Evolutionary conservation across 495 filamentous ascomycete genomes (phyloP), one percentile per base, ranked within the genome.

Genomic region (Xylaria nigripes): DNA sequence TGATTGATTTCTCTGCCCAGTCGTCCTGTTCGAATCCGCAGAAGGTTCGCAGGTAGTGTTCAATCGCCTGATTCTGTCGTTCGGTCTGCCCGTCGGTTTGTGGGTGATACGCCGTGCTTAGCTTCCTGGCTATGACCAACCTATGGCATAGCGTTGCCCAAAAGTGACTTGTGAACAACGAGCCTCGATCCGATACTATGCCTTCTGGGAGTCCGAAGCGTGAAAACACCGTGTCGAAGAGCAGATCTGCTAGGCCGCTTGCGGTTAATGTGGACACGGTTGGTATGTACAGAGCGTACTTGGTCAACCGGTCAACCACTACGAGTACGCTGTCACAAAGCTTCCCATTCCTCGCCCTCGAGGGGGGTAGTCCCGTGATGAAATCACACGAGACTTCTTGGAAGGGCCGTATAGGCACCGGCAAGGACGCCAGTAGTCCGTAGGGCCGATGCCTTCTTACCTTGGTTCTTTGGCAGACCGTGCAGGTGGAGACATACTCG

Each of bases 81-180:
- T 65, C 49, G 15, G 51, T 65, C 56, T 62, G 48, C 5, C 50
- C 53, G 54, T 67, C 50, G 13, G 55, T 64, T 42, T 64, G 22
- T 29, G 50, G 52, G 49, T 65, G 47, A 29, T 34, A 60, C 12
- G 55, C 47, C 24, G 45, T 60, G 6, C 30, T 57, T 12, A 60
- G 47, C 19, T 45, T 36, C 13, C 45, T 3, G 18, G 45, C 55
- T 23, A 59, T 58, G 27, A 19, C 19, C 24, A 48, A 8, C 7
- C 41, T 19, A 24, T 45, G 51, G 40, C 44, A 58, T 12, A 66
- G 13, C 13, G 50, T 48, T 9, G 22, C 43, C 42, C 46, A 61
- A 16, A 64, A 61, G 18, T 57, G 23, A 21, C 22, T 36, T 13
- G 32, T 57, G 54, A 65, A 60, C 18, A 53, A 13, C 21, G 23